phyloP scores from a whole-genome alignment of 805 yeast species.

The Jamesozyma gamospora region DNA sequence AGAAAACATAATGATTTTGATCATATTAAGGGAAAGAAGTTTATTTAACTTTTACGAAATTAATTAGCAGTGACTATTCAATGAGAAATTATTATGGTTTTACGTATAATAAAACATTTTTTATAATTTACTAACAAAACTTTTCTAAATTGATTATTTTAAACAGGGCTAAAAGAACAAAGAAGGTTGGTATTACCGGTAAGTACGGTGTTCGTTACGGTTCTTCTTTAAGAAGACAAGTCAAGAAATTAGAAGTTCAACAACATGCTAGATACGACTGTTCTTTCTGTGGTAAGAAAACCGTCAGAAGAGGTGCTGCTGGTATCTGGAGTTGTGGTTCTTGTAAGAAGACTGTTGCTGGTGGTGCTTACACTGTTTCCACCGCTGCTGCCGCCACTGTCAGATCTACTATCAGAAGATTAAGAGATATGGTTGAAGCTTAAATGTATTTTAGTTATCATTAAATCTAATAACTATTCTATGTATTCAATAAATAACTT shows the following conservation, averaged over 20 bases:
- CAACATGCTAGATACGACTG: slow-evolving; percentile 99
- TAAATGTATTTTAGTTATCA: slow-evolving; percentile 34
- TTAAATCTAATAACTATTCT: slow-evolving; percentile 1
- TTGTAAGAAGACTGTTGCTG: slow-evolving; percentile 95
- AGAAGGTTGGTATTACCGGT: slow-evolving; percentile 99
- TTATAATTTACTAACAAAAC: slow-evolving; percentile 1
- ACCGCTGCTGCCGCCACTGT: slow-evolving; percentile 99
- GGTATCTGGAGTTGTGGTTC: slow-evolving; percentile 98
- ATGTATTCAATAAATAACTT: slow-evolving; percentile 2
- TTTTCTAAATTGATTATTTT: slow-evolving; percentile 1
- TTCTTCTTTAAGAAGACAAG: slow-evolving; percentile 99
- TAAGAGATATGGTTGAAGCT: slow-evolving; percentile 99
- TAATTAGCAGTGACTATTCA: not conserved
- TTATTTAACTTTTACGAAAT: no score
- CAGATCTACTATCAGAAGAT: slow-evolving; percentile 99
- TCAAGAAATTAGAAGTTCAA: slow-evolving; percentile 98
- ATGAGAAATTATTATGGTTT: no score
- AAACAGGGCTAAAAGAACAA: slow-evolving; percentile 97
- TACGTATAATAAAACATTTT: no score
- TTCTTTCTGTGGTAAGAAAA: slow-evolving; percentile 99
- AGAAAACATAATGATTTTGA: no score
- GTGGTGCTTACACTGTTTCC: slow-evolving; percentile 99
- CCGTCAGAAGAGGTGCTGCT: slow-evolving; percentile 94
- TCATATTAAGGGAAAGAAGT: no score
- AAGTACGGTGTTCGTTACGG: slow-evolving; percentile 99